Base-by-base conservation (phyloP, 225 moss, liverwort and hornwort genomes). In the Marchantia paleacea region DNA sequence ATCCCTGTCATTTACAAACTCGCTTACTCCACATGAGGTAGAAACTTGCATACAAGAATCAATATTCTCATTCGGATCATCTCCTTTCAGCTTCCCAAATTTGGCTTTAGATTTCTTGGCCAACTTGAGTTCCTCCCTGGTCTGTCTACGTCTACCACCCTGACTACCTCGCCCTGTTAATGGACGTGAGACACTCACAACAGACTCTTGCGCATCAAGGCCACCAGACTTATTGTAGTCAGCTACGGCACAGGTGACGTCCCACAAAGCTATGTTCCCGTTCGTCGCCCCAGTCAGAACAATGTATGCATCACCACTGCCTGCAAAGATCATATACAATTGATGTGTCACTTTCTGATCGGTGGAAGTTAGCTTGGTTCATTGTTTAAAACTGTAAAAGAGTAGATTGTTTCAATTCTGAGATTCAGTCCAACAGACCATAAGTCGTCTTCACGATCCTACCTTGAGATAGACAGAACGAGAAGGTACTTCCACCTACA, bases 141-240 rank as follows among this genome's bases (percentile, higher is more conserved):
- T 84, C 60, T 84, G 89, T 85, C 90, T 91, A 68, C 90, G 91
- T 81, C 94, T 89, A 66, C 99, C 95, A 80, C 95, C 99, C 80
- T 99, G 95, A 82, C 99, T 99, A 61, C 99, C 99, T 80, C 92
- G 89, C 26, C 99, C 94, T 79, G 91, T 94, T 64, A 87, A 85
- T 76, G 99, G 99, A 12, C 94, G 94, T 73, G 87, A 85, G 55
- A 89, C 87, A 39, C 77, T 75, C 57, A 52, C 54, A 12, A 52
- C 75, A 80, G 62, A 82, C 52, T 49, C 51, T 28, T 69, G 63
- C 53, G 76, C 24, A 64, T 83, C 74, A 49, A 69, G 52, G 69
- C 55, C 75, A 79, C 82, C 84, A 77, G 78, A 75, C 52, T 52
- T 70, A 29, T 74, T 73, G 22, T 89, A 87, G 19, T 84, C 81